phyloP scores from a whole-genome alignment of 2,329 filamentous ascomycete genomes.

The Rutstroemia sp. region DNA sequence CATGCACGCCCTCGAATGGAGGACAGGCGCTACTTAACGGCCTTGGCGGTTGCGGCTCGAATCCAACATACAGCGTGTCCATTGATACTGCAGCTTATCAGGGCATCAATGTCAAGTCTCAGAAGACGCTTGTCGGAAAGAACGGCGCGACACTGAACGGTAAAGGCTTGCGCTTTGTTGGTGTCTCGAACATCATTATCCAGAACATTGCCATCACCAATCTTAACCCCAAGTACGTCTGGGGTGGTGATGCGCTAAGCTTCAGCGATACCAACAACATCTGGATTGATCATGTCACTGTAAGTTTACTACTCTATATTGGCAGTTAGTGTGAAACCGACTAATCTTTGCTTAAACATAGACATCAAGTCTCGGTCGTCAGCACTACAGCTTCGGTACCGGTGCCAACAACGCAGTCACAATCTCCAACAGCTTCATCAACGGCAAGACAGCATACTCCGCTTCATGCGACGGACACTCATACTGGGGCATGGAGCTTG shows the following conservation, averaged over 20 bases:
- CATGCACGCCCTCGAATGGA: no score
- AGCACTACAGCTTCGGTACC: constrained; percentile 33
- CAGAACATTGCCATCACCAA: constrained; percentile 46
- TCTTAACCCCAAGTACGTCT: constrained; percentile 50
- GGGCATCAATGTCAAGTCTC: no score
- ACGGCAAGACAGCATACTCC: background rate
- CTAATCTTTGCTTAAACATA: background rate
- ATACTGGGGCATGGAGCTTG: constrained; percentile 20
- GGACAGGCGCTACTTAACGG: no score
- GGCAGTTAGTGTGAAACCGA: no score
- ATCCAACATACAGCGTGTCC: no score
- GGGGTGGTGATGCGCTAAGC: constrained; percentile 53
- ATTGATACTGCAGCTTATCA: no score
- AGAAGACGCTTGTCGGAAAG: no score
- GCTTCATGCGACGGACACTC: background rate
- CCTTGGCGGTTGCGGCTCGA: no score
- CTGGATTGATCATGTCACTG: constrained; percentile 22
- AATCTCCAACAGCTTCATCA: constrained; percentile 33
- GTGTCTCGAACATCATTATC: background rate
- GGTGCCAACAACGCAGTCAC: constrained; percentile 32
- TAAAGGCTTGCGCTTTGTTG: background rate
- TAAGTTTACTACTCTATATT: no score
- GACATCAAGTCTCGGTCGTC: constrained; percentile 36
- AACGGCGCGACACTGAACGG: background rate
- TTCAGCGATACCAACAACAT: constrained; percentile 39